phyloP scores from a whole-genome alignment of 129 eudicot genomes.

The Escallonia rubra region DNA sequence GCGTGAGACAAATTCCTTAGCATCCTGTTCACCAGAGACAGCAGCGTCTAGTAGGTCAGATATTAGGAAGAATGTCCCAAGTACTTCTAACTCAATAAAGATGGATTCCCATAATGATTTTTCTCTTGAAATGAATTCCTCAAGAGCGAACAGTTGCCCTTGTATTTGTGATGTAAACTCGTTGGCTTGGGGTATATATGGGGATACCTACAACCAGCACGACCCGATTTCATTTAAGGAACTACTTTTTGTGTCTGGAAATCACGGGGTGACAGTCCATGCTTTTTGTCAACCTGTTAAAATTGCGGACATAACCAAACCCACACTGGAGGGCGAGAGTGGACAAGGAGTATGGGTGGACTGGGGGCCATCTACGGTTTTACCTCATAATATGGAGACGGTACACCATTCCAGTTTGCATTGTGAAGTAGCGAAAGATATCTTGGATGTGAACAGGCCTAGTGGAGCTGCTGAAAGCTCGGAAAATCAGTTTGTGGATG shows the following conservation, averaged over 20 bases:
- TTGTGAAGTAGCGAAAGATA: conserved; percentile 14
- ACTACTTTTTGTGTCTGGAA: conserved; percentile 76
- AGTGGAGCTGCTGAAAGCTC: conserved; percentile 24
- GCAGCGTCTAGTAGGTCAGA: conserved; percentile 27
- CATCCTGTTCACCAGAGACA: conserved; percentile 10
- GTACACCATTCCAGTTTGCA: conserved; percentile 5
- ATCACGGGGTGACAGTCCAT: conserved; percentile 71
- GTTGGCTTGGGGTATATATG: conserved; percentile 87
- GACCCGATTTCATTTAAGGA: conserved; percentile 51
- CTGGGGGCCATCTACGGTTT: conserved; percentile 73
- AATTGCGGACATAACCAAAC: conserved; percentile 22
- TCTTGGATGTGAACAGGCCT: conserved; percentile 10
- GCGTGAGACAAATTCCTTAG: conserved; percentile 6
- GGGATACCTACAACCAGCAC: conserved; percentile 48
- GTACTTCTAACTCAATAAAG: conserved; percentile 28
- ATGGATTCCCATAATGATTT: conserved; percentile 13
- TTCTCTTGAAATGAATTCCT: conserved; percentile 21
- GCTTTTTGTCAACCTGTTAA: conserved; percentile 47
- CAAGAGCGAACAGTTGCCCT: conserved; percentile 30
- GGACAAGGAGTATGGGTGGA: conserved; percentile 78
- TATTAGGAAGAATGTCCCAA: conserved; percentile 24
- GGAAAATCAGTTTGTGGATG: conserved; percentile 10
- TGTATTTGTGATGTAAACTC: conserved; percentile 64
- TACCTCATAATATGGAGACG: conserved; percentile 9
- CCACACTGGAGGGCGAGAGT: conserved; percentile 29